These are phyloP conservation scores for Sphagnum fallax DNA, from an alignment of 228 moss, liverwort and hornwort species.

Conservation along the genomic window DNA sequence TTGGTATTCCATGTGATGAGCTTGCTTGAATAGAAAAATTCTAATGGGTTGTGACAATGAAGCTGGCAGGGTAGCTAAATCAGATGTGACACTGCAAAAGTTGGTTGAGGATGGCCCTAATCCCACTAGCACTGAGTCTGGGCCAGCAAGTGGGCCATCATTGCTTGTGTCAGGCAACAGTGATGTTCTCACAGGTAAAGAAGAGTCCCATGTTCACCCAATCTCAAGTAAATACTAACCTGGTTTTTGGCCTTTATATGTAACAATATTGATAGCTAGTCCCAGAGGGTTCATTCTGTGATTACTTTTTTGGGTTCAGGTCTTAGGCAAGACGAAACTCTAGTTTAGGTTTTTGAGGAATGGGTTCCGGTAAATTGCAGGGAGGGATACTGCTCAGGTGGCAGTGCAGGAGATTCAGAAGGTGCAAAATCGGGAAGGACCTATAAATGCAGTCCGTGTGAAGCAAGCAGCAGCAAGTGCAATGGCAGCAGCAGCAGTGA, in stretches of 20 bases:
- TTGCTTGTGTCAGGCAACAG: constrained; percentile 13
- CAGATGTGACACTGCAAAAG: constrained; percentile 28
- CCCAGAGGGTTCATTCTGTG: too few species aligned
- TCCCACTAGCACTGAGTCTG: constrained; percentile 19
- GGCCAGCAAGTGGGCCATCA: constrained; percentile 20
- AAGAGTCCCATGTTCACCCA: too few species aligned
- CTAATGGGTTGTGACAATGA: constrained; percentile 32
- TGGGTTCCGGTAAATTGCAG: too few species aligned
- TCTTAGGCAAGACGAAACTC: too few species aligned
- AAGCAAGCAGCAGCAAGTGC: constrained; percentile 83
- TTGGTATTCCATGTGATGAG: too few species aligned
- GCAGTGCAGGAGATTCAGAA: too few species aligned
- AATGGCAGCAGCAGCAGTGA: constrained; percentile 89
- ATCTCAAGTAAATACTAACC: too few species aligned
- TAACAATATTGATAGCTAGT: too few species aligned
- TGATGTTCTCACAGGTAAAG: constrained; percentile 1
- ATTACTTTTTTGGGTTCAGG: too few species aligned
- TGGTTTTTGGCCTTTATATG: too few species aligned
- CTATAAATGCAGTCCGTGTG: constrained; percentile 56
- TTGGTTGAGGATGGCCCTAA: constrained; percentile 27
- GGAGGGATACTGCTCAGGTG: too few species aligned
- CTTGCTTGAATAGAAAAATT: constrained; percentile 2
- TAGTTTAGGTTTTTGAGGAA: too few species aligned
- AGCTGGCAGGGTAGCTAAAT: constrained; percentile 36
- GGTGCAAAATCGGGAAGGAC: background rate